Conservation (phyloP, 768 basidiomycete genomes). For the Galerina sulciceps region DNA sequence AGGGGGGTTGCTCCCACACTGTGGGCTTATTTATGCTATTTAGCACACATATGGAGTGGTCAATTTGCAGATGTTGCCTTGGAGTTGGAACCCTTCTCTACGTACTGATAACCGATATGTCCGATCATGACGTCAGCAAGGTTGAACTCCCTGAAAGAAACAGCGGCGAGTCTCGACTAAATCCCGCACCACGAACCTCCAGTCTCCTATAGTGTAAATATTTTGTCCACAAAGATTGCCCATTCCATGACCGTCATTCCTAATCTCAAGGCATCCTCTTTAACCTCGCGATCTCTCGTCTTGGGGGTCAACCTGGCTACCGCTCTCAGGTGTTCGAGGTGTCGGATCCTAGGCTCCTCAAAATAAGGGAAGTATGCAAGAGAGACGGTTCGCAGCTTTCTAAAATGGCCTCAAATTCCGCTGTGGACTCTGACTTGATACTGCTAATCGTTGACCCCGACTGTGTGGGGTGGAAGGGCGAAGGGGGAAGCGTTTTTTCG, state of each 20-base stretch:
- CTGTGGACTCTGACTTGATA: slow-evolving; percentile 36
- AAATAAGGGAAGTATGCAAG: slow-evolving; percentile 60
- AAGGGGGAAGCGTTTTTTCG: slow-evolving; percentile 29
- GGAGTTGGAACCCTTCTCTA: too few relatives aligned
- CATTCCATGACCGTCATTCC: slow-evolving; percentile 79
- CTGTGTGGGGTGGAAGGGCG: slow-evolving; percentile 41
- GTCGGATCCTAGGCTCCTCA: slow-evolving; percentile 59
- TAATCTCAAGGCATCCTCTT: slow-evolving; percentile 67
- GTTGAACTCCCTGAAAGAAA: neutral
- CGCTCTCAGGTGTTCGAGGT: slow-evolving; percentile 65
- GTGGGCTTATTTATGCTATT: too few relatives aligned
- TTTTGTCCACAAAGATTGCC: slow-evolving; percentile 74
- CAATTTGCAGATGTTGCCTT: too few relatives aligned
- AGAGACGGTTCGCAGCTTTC: slow-evolving; percentile 68
- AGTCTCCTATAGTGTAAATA: slow-evolving; percentile 36
- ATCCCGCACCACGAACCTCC: too few relatives aligned
- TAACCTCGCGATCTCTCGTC: slow-evolving; percentile 71
- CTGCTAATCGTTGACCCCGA: slow-evolving; percentile 49
- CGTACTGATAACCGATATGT: too few relatives aligned
- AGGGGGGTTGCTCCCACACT: too few relatives aligned
- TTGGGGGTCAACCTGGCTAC: slow-evolving; percentile 64
- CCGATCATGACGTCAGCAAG: too few relatives aligned
- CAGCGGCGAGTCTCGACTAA: too few relatives aligned
- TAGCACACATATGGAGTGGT: too few relatives aligned
- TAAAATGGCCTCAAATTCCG: slow-evolving; percentile 58